These are phyloP conservation scores for Curvularia verruculosa DNA, from an alignment of 2,329 filamentous ascomycete species.

Conservation along the genomic window DNA sequence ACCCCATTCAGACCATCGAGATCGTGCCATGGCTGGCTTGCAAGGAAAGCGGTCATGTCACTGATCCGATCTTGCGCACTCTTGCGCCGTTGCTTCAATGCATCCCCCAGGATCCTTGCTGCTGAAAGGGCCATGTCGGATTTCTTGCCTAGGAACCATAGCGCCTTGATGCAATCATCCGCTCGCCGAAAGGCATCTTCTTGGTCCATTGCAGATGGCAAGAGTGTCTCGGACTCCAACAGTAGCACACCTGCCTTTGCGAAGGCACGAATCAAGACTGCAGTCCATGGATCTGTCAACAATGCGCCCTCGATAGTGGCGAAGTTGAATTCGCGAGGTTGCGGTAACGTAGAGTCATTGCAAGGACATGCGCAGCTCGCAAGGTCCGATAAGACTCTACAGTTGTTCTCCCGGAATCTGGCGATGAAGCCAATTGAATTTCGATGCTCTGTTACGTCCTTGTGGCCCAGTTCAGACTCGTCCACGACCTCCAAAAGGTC, in stretches of 20 bases:
- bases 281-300: constrained; percentile 67
- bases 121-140: constrained; percentile 58
- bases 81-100: constrained; percentile 37
- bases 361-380: constrained; percentile 54
- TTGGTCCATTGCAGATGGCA: constrained; percentile 13
- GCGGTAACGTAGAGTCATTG: constrained; percentile 34
- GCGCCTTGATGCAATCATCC: constrained; percentile 59
- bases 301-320: constrained; percentile 62
- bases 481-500: constrained; percentile 62
- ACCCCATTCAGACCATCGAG: constrained; percentile 28
- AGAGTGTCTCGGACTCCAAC: constrained; percentile 45
- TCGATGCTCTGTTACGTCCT: constrained; percentile 34
- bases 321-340: constrained; percentile 57
- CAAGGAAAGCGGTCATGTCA: constrained; percentile 34
- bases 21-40: constrained; percentile 36
- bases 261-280: constrained; percentile 61
- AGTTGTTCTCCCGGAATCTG: constrained; percentile 54
- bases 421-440: constrained; percentile 44
- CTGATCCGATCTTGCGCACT: constrained; percentile 28
- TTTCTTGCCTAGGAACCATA: constrained; percentile 63
- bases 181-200: constrained; percentile 48
- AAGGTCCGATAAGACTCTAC: constrained; percentile 56
- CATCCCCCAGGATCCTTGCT: constrained; percentile 48
- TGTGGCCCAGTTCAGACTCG: constrained; percentile 37
- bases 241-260: constrained; percentile 54